phyloP scores from a whole-genome alignment of 108 stramenopile species.

The Nitzschia sp. region DNA sequence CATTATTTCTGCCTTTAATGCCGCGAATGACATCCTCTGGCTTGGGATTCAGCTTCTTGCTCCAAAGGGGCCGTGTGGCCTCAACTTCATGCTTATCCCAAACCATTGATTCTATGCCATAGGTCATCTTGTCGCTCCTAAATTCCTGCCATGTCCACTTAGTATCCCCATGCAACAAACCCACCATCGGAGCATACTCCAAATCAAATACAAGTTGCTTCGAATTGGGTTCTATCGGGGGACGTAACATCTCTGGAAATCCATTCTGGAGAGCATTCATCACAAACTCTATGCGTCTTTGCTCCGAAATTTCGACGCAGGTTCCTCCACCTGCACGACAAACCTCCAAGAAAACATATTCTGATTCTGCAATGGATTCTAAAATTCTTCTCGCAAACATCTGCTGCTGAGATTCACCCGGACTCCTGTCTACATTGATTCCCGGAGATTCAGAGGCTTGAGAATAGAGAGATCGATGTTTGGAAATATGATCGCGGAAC shows the following conservation, averaged over 20 bases:
- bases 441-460: background rate
- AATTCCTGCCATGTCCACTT: too few species aligned
- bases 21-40: too few species aligned
- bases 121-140: too few species aligned
- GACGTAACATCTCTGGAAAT: slow-evolving; percentile 10
- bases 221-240: background rate
- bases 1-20: too few species aligned
- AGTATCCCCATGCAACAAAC: background rate
- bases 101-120: too few species aligned
- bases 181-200: slow-evolving; percentile 1
- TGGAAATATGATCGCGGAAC: slow-evolving; percentile 7
- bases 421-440: background rate
- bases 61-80: background rate
- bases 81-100: background rate
- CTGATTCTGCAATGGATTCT: background rate
- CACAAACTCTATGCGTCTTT: background rate
- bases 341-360: background rate
- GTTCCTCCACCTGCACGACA: background rate
- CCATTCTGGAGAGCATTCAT: background rate
- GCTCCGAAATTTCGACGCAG: background rate
- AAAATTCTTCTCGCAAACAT: background rate
- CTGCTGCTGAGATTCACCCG: background rate
- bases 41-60: background rate
- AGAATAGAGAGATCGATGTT: background rate
- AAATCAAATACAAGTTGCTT: background rate